Conservation (phyloP, 148 eudicot species). For the Camellia japonica region DNA sequence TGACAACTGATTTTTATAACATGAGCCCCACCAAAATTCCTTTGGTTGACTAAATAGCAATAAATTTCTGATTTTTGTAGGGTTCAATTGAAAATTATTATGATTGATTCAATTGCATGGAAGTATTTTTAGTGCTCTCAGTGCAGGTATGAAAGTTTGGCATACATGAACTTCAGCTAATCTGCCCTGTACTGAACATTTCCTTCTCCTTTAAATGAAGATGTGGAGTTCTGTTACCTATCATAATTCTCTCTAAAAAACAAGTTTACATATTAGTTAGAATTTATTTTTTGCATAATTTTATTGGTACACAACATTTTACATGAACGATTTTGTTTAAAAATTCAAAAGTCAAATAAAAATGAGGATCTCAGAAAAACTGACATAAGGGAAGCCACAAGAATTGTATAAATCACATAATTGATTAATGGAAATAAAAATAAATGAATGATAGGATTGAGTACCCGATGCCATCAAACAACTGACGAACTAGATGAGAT, state of each 20-base stretch:
- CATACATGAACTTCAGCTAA: neutral
- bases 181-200: neutral
- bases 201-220: neutral
- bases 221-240: neutral
- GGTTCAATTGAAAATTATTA: too few relatives aligned
- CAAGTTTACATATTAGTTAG: neutral
- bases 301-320: neutral
- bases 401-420: neutral
- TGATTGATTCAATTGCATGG: too few relatives aligned
- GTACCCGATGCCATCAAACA: conserved; percentile 23
- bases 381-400: neutral
- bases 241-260: neutral
- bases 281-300: neutral
- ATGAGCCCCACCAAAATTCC: too few relatives aligned
- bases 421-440: neutral
- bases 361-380: neutral
- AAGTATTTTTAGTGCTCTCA: neutral
- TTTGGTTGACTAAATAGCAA: too few relatives aligned
- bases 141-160: neutral
- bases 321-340: conserved; percentile 12
- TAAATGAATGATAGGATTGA: neutral
- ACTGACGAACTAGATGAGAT: conserved; percentile 47
- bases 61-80: too few relatives aligned
- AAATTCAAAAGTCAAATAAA: neutral
- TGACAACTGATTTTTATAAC: too few relatives aligned